Percentiles rank a stretch among this genome's conserved stretches.
Evolutionary conservation across 1,284 basidiomycete species (phyloP).

Genomic region (Exobasidium cylindrosporum): DNA sequence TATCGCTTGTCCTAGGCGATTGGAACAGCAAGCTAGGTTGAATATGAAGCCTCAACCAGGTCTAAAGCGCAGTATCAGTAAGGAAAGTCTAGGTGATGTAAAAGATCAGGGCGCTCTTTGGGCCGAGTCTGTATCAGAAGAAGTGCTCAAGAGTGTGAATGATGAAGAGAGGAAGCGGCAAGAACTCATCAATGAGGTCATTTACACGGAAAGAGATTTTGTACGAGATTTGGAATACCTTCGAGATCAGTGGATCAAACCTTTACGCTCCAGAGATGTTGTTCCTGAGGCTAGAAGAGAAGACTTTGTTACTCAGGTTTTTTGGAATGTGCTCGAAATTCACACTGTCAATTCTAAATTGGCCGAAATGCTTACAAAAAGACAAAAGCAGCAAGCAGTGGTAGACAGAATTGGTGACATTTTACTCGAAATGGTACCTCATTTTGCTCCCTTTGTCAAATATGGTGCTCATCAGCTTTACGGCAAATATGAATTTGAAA

Average conservation of each 20-base stretch:
- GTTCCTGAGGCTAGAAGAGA: slow-evolving; percentile 74
- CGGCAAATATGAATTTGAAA: slow-evolving; percentile 98
- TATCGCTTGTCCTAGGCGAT: slow-evolving; percentile 86
- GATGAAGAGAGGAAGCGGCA: slow-evolving; percentile 93
- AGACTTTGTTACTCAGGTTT: slow-evolving; percentile 89
- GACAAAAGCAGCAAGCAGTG: slow-evolving; percentile 89
- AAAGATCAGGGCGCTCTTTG: slow-evolving; percentile 71
- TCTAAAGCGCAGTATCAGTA: slow-evolving; percentile 69
- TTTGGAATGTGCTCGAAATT: slow-evolving; percentile 97
- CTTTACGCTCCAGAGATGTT: slow-evolving; percentile 70
- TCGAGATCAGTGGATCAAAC: slow-evolving; percentile 86
- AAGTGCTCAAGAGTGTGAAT: slow-evolving; percentile 85
- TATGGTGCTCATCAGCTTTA: slow-evolving; percentile 97
- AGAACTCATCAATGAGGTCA: slow-evolving; percentile 98
- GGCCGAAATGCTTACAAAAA: slow-evolving; percentile 87
- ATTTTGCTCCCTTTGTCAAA: slow-evolving; percentile 84
- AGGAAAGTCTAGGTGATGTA: slow-evolving; percentile 76
- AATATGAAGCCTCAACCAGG: slow-evolving; percentile 86
- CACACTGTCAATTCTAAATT: slow-evolving; percentile 84
- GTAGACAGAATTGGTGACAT: slow-evolving; percentile 91
- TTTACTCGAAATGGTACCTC: slow-evolving; percentile 79
- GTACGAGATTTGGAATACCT: slow-evolving; percentile 97
- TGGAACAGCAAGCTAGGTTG: slow-evolving; percentile 88
- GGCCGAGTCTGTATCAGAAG: slow-evolving; percentile 93
- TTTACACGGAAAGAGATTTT: slow-evolving; percentile 97